Evolutionary conservation across 2,329 filamentous ascomycete genomes (phyloP).

Genomic region (Fusarium praegraminearum): DNA sequence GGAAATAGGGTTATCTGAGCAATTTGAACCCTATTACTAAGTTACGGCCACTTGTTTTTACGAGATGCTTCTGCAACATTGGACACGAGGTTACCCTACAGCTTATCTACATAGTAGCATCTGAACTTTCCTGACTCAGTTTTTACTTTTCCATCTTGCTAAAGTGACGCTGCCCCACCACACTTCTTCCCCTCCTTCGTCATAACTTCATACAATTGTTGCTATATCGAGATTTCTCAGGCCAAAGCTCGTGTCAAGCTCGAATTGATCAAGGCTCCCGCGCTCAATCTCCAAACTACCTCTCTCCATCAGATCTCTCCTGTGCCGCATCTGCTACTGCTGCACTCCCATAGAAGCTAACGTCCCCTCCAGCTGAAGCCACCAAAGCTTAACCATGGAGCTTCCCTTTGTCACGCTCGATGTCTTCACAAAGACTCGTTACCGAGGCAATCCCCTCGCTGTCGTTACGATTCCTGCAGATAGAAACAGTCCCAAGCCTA

Average conservation of each 20-base stretch:
- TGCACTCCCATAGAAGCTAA: conserved; percentile 6
- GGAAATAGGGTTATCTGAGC: neutral
- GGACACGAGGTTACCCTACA: conserved; percentile 29
- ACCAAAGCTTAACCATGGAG: conserved; percentile 52
- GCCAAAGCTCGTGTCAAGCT: conserved; percentile 13
- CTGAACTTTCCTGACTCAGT: conserved; percentile 31
- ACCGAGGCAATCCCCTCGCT: conserved; percentile 70
- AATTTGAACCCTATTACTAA: neutral
- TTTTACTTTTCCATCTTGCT: conserved; percentile 17
- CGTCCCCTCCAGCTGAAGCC: conserved; percentile 1
- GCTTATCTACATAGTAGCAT: neutral
- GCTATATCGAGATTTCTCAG: conserved; percentile 29
- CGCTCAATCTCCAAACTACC: neutral
- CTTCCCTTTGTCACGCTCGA: conserved; percentile 67
- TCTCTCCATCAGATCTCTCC: conserved; percentile 9
- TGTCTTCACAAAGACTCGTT: conserved; percentile 66
- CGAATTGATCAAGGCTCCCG: conserved; percentile 1
- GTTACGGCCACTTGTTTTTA: neutral
- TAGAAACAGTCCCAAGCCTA: conserved; percentile 52
- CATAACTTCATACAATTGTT: conserved; percentile 11
- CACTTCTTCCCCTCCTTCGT: conserved; percentile 20
- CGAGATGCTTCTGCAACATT: neutral
- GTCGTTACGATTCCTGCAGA: conserved; percentile 65
- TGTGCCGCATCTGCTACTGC: neutral
- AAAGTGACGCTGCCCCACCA: conserved; percentile 33